Percentiles rank a stretch among this genome's conserved stretches.
Conservation (phyloP, 2,329 filamentous ascomycete species). For the Daldinia eschscholtzii region DNA sequence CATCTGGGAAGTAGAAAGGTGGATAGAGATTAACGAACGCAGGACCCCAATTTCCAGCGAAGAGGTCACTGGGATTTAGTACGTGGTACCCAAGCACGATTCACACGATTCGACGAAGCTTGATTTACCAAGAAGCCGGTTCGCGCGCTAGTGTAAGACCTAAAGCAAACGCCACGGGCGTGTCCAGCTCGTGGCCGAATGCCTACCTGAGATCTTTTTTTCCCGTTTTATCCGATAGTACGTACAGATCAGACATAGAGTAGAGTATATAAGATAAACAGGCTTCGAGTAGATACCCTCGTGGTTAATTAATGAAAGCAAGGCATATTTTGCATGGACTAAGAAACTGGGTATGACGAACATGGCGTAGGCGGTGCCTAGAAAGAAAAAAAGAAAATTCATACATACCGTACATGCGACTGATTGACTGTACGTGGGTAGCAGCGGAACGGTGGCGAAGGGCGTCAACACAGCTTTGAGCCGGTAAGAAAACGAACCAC, state of each 20-base stretch:
- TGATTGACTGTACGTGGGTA: conserved; percentile 4
- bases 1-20: conserved; percentile 7
- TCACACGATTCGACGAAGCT: conserved; percentile 32
- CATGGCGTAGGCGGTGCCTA: conserved; percentile 6
- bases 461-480: conserved; percentile 21
- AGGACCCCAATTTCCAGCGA: conserved; percentile 26
- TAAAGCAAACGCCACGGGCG: conserved; percentile 34
- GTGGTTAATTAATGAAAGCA: neutral
- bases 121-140: conserved; percentile 40
- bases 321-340: neutral
- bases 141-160: conserved; percentile 41
- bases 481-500: conserved; percentile 41
- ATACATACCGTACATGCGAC: neutral
- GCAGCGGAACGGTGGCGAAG: conserved; percentile 33
- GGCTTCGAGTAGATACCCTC: neutral
- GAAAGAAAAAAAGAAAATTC: conserved; percentile 13
- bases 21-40: conserved; percentile 11
- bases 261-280: neutral
- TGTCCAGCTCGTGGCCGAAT: conserved; percentile 38
- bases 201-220: conserved; percentile 12
- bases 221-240: conserved; percentile 24
- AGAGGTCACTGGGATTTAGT: conserved; percentile 37
- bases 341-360: conserved; percentile 5
- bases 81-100: conserved; percentile 26
- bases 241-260: neutral